Evolutionary conservation across 306 rosid species (phyloP).

Genomic region (Cicer yamashitae): DNA sequence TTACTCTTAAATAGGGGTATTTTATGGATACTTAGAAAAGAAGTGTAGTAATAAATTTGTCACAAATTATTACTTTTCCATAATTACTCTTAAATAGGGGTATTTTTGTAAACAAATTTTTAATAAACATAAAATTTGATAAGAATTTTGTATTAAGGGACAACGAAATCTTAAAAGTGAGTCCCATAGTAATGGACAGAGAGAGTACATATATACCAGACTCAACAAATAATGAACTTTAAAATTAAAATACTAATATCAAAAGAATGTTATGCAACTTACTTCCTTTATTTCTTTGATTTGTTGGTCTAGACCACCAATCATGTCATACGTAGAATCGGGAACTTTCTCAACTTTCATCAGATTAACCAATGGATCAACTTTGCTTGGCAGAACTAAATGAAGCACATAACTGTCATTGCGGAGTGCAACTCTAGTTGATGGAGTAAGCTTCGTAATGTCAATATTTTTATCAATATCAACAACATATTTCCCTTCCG

Average conservation of each 20-base stretch:
- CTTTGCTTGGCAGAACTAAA: conserved; percentile 95
- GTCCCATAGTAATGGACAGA: neutral
- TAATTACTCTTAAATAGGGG: no score
- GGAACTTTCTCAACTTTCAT: conserved; percentile 99
- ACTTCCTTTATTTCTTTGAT: conserved; percentile 99
- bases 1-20: no score
- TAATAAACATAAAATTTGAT: no score
- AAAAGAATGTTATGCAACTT: conserved; percentile 19
- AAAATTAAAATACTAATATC: conserved; percentile 17
- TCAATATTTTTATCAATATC: conserved; percentile 95
- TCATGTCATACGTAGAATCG: conserved; percentile 98
- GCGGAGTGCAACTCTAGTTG: conserved; percentile 97
- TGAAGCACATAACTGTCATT: conserved; percentile 99
- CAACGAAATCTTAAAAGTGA: no score
- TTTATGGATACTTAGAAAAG: no score
- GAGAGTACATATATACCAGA: neutral
- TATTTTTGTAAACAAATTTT: no score
- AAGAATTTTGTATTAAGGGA: no score
- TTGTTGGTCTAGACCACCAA: conserved; percentile 99
- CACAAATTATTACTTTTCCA: no score
- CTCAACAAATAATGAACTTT: neutral
- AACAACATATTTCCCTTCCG: conserved; percentile 97
- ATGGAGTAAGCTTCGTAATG: conserved; percentile 94
- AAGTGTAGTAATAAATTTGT: no score
- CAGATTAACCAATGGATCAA: conserved; percentile 94